Evolutionary conservation across 2,329 filamentous ascomycete species (phyloP).

Genomic region (Calonectria pauciramosa): DNA sequence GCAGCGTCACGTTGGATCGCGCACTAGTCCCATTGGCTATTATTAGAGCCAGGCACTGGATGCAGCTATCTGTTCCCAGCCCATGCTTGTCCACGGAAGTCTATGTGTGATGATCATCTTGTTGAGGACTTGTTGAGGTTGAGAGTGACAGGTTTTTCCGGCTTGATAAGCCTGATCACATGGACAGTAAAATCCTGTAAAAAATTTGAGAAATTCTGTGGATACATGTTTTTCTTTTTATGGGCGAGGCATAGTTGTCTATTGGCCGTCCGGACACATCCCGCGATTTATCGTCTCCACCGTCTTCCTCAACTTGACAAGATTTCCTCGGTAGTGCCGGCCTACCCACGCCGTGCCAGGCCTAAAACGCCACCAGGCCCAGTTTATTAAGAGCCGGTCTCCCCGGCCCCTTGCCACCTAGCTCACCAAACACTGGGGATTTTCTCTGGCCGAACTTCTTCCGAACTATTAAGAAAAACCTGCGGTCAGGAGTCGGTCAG

Average conservation of each 20-base stretch:
- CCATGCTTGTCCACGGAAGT: background rate
- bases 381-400: conserved; percentile 19
- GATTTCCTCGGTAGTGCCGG: background rate
- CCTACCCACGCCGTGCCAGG: conserved; percentile 8
- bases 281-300: background rate
- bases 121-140: background rate
- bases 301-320: background rate
- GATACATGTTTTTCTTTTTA: background rate
- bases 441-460: conserved; percentile 35
- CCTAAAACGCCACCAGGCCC: conserved; percentile 24
- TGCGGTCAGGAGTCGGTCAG: conserved; percentile 33
- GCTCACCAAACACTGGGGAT: conserved; percentile 21
- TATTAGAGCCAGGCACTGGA: background rate
- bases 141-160: background rate
- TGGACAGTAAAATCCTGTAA: background rate
- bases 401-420: conserved; percentile 7
- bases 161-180: background rate
- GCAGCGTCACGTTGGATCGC: background rate
- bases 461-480: conserved; percentile 39
- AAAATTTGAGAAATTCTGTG: background rate
- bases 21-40: background rate
- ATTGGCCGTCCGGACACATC: background rate
- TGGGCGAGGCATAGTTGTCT: background rate
- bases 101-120: background rate
- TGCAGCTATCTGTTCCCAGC: background rate